Base-by-base conservation (phyloP, 768 basidiomycete species). In the Trametopsis cervina region DNA sequence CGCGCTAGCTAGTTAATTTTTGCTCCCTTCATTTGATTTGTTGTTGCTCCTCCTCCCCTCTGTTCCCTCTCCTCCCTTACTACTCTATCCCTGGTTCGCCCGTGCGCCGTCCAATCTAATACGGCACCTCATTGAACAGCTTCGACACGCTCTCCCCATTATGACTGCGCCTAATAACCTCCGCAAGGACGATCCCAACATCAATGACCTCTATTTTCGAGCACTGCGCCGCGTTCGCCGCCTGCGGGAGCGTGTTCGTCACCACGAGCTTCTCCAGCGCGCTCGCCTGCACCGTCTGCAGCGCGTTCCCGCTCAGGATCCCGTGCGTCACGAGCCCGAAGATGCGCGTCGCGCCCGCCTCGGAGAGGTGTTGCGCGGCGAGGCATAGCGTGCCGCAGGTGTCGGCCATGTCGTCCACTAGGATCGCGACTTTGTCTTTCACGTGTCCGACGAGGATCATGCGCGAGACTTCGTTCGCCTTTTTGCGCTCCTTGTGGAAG, bases 401-500 rank as follows among this genome's bases (percentile, higher is more conserved):
- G 66, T 95, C 91, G 24, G 92, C 91, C 92, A 99, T 97, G 72
- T 99, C 96, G 72, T 98, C 96, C 39, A 98, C 88, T 23, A 99
- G 74, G 49, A 99, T 93, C 46, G 94, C 96, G 37, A 82, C 76
- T 71, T 97, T 93, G 63, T 84, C 92, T 62, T 80, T 82, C 53
- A 94, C 93, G 60, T 91, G 83, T 1, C 96, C 96, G 39, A 99
- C 95, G 44, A 99, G 81, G 47, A 93, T 80, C 92, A 94, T 93
- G 47, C 92, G 81, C 51, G 90, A 92, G 5, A 95, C 90, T 54
- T 91, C 86, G 66, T 94, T 95, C 24, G 90, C 90, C 69, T 90
- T 93, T 73, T 94, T 93, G 52, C 95, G 87, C 74, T 99, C 96
- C 64, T 98, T 94, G 80, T 99, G 96, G 75, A 98, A 98, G 46